Evolutionary conservation across 495 filamentous ascomycete genomes (phyloP), one percentile per base, ranked within the genome.

Genomic region (Penicillium cosmopolitanum): DNA sequence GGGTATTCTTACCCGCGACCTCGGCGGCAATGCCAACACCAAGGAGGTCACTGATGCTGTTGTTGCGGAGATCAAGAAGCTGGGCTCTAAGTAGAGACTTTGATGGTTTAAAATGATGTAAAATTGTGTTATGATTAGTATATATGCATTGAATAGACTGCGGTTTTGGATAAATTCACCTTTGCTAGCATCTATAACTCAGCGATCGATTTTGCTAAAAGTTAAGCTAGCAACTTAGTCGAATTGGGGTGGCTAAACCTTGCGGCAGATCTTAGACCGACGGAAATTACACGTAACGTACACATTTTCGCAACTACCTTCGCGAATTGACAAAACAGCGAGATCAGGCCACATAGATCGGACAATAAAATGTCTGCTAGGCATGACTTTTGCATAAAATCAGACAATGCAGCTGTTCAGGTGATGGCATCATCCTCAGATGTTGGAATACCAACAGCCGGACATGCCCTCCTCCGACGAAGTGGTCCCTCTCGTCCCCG

Each of bases 11-110:
- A 89, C 87, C n/a, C 73, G 66, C 35, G 87, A 89, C 70, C 71
- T 89, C 54, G 85, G 83, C 38, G 87, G 87, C 0, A 69, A 66
- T 5, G 77, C 73, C 5, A 80, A 64, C 3, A 89, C 87, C 0
- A 76, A 77, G 60, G 79, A 85, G 54, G 85, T 89, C 23, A 88
- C 86, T 1, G 73, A 80, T n/a, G 84, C 83, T 5, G 82, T 89
- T 16, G 84, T 85, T 56, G 74, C 70, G 18, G 83, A 87, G 72
- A 82, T 88, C 61, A 74, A 78, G 66, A 72, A 61, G 54, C 52
- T 79, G 43, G 51, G 43, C 12, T 56, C 58, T 8, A 57, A 60
- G 48, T 65, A 65, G 35, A 19, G 46, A 46, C 2, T 13, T 18
- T 1, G 51, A 9, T 42, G 51, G 21, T 51, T 15, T 19, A 16